Evolutionary conservation across 192 early-diverging fungal species (phyloP).

Genomic region (Entrophospora sp.): DNA sequence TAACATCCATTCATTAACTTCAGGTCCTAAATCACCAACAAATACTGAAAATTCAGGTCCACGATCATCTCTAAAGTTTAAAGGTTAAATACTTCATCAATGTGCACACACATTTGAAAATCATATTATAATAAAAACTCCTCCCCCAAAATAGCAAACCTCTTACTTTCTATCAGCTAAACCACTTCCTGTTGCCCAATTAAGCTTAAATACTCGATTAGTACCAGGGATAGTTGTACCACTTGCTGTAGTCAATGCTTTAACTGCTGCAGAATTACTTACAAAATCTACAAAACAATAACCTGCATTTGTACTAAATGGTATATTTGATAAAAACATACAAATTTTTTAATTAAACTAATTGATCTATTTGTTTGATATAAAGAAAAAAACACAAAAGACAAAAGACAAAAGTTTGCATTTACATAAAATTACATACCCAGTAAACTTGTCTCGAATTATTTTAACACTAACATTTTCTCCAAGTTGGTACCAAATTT

Average conservation of each 20-base stretch:
- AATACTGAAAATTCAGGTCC: constrained; percentile 85
- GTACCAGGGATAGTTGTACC: constrained; percentile 78
- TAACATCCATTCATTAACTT: constrained; percentile 78
- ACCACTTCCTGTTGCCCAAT: constrained; percentile 92
- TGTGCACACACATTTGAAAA: too few species aligned
- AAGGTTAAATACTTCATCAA: too few species aligned
- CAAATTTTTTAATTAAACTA: too few species aligned
- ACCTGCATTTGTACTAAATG: constrained; percentile 52
- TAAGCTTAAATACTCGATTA: constrained; percentile 77
- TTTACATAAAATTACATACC: constrained; percentile 35
- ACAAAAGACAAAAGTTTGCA: background rate
- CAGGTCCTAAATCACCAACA: constrained; percentile 90
- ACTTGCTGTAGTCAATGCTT: constrained; percentile 64
- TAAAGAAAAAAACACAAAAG: background rate
- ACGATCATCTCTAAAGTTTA: constrained; percentile 51
- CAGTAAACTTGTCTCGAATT: constrained; percentile 87
- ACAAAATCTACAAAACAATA: constrained; percentile 94
- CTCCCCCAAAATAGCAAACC: too few species aligned
- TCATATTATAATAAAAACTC: too few species aligned
- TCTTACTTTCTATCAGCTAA: constrained; percentile 46
- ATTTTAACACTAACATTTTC: constrained; percentile 87
- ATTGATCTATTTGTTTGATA: too few species aligned
- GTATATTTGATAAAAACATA: background rate
- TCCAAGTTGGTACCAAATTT: constrained; percentile 76
- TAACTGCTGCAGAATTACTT: constrained; percentile 54